Conservation (phyloP, 768 basidiomycete species). For the Naematelia aurantialba region DNA sequence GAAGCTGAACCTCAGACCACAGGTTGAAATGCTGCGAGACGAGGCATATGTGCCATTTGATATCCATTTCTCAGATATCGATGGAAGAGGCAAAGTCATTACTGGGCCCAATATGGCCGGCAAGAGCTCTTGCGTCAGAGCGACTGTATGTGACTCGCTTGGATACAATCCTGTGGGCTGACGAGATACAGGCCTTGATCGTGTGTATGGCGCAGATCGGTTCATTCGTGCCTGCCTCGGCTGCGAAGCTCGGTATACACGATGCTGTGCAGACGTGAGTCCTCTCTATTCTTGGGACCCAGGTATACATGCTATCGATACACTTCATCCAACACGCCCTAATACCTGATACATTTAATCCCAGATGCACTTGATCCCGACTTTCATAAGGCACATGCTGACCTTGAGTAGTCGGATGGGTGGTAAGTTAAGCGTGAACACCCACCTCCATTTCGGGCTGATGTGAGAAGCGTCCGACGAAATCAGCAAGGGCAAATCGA, state of each 20-base stretch:
- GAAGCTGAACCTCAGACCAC: neutral
- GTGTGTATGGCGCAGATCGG: constrained; percentile 78
- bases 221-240: constrained; percentile 73
- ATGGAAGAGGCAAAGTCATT: constrained; percentile 47
- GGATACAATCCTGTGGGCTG: constrained; percentile 59
- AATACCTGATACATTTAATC: no score
- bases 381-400: neutral
- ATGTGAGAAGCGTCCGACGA: constrained; percentile 71
- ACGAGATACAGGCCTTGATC: constrained; percentile 26
- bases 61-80: constrained; percentile 60
- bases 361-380: no score
- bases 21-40: constrained; percentile 65
- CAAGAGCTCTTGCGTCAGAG: constrained; percentile 75
- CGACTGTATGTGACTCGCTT: constrained; percentile 56
- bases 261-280: constrained; percentile 71
- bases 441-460: constrained; percentile 1
- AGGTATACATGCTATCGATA: no score
- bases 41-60: constrained; percentile 86
- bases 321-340: no score
- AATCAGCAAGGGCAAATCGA: constrained; percentile 77
- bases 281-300: no score
- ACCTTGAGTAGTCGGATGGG: constrained; percentile 66
- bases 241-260: constrained; percentile 70
- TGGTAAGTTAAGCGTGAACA: constrained; percentile 53
- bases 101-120: constrained; percentile 59